Conservation (phyloP, 1,139 yeast genomes). For the Candida dubliniensis region DNA sequence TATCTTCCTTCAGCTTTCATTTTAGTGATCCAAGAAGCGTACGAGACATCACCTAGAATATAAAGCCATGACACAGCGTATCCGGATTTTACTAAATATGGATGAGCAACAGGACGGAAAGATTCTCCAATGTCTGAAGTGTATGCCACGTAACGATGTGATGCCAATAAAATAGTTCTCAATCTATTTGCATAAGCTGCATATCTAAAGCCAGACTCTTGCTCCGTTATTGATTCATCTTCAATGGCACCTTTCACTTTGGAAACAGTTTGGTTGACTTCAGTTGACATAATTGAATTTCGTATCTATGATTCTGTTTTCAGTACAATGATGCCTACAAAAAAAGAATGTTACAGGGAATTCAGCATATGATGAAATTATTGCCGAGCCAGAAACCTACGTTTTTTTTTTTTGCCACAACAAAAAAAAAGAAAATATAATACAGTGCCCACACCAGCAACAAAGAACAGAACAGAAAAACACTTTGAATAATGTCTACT, state of each 20-base stretch:
- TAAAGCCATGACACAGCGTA: conserved; percentile 80
- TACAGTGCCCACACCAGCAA: too few relatives aligned
- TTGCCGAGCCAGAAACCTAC: too few relatives aligned
- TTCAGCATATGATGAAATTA: too few relatives aligned
- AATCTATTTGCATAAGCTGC: conserved; percentile 81
- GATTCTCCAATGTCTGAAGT: conserved; percentile 89
- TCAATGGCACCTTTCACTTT: conserved; percentile 15
- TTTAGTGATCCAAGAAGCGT: conserved; percentile 74
- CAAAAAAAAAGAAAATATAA: too few relatives aligned
- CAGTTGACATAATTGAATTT: neutral
- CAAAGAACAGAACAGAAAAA: too few relatives aligned
- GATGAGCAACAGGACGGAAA: conserved; percentile 84
- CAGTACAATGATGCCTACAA: too few relatives aligned
- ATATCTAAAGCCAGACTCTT: conserved; percentile 61
- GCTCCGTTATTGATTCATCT: conserved; percentile 18
- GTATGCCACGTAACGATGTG: conserved; percentile 85
- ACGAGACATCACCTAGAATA: conserved; percentile 74
- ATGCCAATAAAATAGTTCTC: conserved; percentile 66
- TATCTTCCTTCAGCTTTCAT: conserved; percentile 67
- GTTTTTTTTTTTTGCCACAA: too few relatives aligned
- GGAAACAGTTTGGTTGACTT: conserved; percentile 8
- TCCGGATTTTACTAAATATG: conserved; percentile 59
- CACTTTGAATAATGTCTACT: too few relatives aligned
- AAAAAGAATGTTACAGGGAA: too few relatives aligned
- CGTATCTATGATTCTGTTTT: too few relatives aligned